phyloP scores from a whole-genome alignment of 441 rosid species.

The Erodium trifolium region DNA sequence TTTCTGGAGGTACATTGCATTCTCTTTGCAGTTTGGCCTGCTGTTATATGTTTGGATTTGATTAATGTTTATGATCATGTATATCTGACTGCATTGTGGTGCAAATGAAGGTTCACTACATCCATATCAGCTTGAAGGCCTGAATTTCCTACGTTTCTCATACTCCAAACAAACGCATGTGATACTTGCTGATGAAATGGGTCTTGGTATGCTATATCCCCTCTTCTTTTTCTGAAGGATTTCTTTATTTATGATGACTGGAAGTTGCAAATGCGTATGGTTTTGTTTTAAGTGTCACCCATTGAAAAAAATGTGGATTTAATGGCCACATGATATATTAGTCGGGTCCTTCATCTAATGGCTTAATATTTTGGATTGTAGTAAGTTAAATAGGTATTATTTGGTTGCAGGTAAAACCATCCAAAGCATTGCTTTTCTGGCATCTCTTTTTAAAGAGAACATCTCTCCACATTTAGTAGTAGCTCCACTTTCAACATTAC shows the following conservation, averaged over 20 bases:
- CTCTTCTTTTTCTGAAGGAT: slow-evolving; percentile 1
- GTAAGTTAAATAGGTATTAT: slow-evolving; percentile 10
- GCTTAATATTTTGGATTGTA: too few species aligned
- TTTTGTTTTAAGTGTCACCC: too few species aligned
- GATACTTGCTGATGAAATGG: slow-evolving; percentile 99
- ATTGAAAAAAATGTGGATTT: too few species aligned
- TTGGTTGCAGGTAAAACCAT: slow-evolving; percentile 80
- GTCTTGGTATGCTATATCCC: slow-evolving; percentile 54
- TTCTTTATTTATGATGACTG: slow-evolving; percentile 16
- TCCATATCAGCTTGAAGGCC: slow-evolving; percentile 97
- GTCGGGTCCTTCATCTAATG: too few species aligned
- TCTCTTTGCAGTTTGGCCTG: slow-evolving; percentile 15
- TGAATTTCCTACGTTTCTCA: slow-evolving; percentile 89
- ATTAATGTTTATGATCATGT: slow-evolving; percentile 10
- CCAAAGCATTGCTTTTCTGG: slow-evolving; percentile 96
- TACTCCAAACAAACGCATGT: slow-evolving; percentile 98
- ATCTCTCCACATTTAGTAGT: slow-evolving; percentile 75
- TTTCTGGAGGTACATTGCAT: slow-evolving; percentile 46
- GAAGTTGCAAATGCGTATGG: slow-evolving; percentile 1
- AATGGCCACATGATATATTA: too few species aligned
- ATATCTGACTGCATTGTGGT: slow-evolving; percentile 15
- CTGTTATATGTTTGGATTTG: slow-evolving; percentile 11
- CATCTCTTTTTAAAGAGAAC: slow-evolving; percentile 74
- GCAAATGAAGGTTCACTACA: slow-evolving; percentile 73
- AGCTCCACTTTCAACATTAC: slow-evolving; percentile 96